phyloP scores from a whole-genome alignment of 2,329 filamentous ascomycete genomes.

The Scedosporium dehoogii region DNA sequence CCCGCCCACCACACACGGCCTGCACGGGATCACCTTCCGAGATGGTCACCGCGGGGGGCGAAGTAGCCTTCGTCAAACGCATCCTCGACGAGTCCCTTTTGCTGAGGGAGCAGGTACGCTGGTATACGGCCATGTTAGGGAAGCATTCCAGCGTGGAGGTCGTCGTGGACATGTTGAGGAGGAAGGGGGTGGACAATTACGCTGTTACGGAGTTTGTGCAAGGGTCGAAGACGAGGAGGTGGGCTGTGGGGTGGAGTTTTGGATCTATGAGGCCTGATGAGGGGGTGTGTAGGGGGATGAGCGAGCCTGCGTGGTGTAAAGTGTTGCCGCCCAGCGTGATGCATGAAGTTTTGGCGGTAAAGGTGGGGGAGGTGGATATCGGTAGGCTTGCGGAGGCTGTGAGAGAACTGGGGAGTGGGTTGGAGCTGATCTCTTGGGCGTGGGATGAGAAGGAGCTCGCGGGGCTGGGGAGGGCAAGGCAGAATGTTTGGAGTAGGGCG shows the following conservation, averaged over 20 bases:
- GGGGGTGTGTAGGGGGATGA: slow-evolving; percentile 32
- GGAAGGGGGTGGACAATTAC: slow-evolving; percentile 59
- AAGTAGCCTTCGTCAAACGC: slow-evolving; percentile 61
- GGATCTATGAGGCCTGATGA: slow-evolving; percentile 50
- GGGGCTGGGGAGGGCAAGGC: slow-evolving; percentile 54
- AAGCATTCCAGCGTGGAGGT: slow-evolving; percentile 61
- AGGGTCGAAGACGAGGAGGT: slow-evolving; percentile 68
- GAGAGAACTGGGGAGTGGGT: slow-evolving; percentile 35
- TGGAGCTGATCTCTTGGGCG: slow-evolving; percentile 53
- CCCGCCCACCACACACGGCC: slow-evolving; percentile 57
- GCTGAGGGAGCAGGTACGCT: slow-evolving; percentile 54
- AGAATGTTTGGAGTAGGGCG: slow-evolving; percentile 69
- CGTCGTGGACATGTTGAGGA: slow-evolving; percentile 49
- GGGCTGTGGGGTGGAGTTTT: slow-evolving; percentile 88
- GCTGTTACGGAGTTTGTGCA: slow-evolving; percentile 74
- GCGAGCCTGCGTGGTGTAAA: slow-evolving; percentile 27
- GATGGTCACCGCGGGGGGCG: slow-evolving; percentile 77
- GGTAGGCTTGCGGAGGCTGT: slow-evolving; percentile 23
- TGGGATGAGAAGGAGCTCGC: slow-evolving; percentile 45
- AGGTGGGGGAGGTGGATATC: slow-evolving; percentile 27
- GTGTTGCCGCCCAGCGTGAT: slow-evolving; percentile 34
- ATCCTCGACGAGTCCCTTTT: slow-evolving; percentile 61
- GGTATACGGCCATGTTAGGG: slow-evolving; percentile 90
- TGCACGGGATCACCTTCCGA: slow-evolving; percentile 71
- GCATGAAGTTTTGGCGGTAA: slow-evolving; percentile 32